phyloP scores from a whole-genome alignment of 192 early-diverging fungal species.

The Backusella circina region DNA sequence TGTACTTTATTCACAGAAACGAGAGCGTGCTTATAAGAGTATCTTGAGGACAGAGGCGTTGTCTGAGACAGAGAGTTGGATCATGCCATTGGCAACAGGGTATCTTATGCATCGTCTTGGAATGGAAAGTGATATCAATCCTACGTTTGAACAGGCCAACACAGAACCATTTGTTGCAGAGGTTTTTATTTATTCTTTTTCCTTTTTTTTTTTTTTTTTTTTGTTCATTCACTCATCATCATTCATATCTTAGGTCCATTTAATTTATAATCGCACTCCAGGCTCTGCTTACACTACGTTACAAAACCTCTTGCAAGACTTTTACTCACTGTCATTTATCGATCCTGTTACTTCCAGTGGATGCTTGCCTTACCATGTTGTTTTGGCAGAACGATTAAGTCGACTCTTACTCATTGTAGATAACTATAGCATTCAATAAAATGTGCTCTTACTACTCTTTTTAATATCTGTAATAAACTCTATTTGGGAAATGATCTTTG shows the following conservation, averaged over 20 bases:
- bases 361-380: conserved; percentile 41
- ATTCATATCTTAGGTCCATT: conserved; percentile 23
- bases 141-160: conserved; percentile 35
- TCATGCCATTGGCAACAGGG: conserved; percentile 42
- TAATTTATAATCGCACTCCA: conserved; percentile 17
- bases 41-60: neutral
- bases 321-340: conserved; percentile 43
- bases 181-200: conserved; percentile 5
- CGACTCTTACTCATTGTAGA: conserved; percentile 27
- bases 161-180: conserved; percentile 35
- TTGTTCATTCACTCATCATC: neutral
- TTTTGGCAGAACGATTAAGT: conserved; percentile 38
- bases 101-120: conserved; percentile 39
- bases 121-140: conserved; percentile 28
- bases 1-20: conserved; percentile 34
- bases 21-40: conserved; percentile 10
- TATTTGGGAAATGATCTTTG: too few species aligned
- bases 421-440: neutral
- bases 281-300: conserved; percentile 30
- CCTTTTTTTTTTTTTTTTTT: neutral
- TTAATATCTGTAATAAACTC: neutral
- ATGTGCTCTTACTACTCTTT: neutral
- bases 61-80: conserved; percentile 17
- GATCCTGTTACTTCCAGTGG: conserved; percentile 36
- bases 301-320: conserved; percentile 40